Base-by-base conservation (phyloP, 2,329 filamentous ascomycete species). In the Ilyonectria robusta region DNA sequence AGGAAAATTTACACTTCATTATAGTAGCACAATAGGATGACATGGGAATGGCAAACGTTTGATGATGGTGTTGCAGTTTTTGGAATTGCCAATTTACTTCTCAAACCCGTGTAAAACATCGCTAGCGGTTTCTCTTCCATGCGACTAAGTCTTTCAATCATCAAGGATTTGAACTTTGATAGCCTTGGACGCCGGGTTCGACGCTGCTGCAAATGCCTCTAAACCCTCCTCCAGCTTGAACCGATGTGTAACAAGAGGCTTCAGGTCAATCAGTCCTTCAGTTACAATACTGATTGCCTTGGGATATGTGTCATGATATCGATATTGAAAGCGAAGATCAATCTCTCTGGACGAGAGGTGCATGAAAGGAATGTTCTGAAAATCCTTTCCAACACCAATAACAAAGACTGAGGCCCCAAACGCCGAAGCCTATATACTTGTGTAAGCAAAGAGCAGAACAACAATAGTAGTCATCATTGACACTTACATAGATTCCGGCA, bases 251-350 rank as follows among this genome's bases (percentile, higher is more conserved):
- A 81, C 78, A 19, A 81, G 69, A 0, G 71, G 67, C 60, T 74
- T 77, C 29, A 81, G 57, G 21, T 73, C 69, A 58, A 81, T 71
- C 48, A 70, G 70, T 15, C 75, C 69, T 7, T 69, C 69, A 8
- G 74, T 68, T 1, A 80, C 75, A 48, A 85, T 72, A 61, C 78
- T 77, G 67, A 85, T 78, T 0, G 81, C 83, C 57, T 77, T 83
- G 9, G 80, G 78, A 65, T 81, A 82, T 2, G 79, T 81, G 62
- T 82, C 77, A 44, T 76, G 74, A 64, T 82, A 82, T 13, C 80
- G 78, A 67, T 79, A 81, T 63, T 81, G 79, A 62, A 82, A 82
- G 3, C 76, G 72, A 33, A 82, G 72, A 51, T 82, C 80, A 48
- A 82, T 81, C 68, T 77, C 76, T 37, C 69, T 72, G 2, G 75